Base-by-base conservation (phyloP, 139 green algal genomes). In the Micractinium conductrix region DNA sequence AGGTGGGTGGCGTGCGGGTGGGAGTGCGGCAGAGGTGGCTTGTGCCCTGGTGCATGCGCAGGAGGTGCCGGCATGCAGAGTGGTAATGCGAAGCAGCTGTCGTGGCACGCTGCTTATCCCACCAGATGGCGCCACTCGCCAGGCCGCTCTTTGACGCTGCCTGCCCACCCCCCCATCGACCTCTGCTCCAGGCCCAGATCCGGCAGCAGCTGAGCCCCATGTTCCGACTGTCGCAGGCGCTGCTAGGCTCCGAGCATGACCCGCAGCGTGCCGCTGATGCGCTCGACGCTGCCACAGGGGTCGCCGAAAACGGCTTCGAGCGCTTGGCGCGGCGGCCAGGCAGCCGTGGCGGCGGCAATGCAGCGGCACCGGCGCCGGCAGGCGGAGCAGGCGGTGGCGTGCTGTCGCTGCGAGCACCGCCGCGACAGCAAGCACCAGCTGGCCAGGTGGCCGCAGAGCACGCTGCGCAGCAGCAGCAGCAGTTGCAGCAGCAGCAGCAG, bases 181-280 rank as follows among this genome's bases (percentile, higher is more conserved):
- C 37, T n/a, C 35, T 0, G 55, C 40, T 71, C 28, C 76, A 82
- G 76, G 76, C 43, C 10, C 76, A 83, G 62, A 75, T 83, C 16
- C 62, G 62, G 62, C 78, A 75, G 78, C 78, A 83, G 78, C 78
- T 83, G 78, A 42, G 60, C n/a, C 78, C 78, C 62, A 83, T 83
- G 78, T 74, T 83, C 43, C 60, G 78, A 24, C 42, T 83, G 17
- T 83, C 78, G 7, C 37, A 83, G 4, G 78, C 62, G 42, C 78
- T 83, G 78, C 42, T 62, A 42, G 62, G 62, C 4, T 42, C 62
- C 14, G 78, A 63, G 43, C 33, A 63, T 14, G 60, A 82, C 76
- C 48, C 78, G 9, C 9, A 42, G 42, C 21, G 19, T 30, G 78
- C 78, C 0, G 78, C 78, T 0, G 62, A 74, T 42, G 78, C 78